Conservation (phyloP, 169 alveolate species). For the Plasmodium coatneyi region DNA sequence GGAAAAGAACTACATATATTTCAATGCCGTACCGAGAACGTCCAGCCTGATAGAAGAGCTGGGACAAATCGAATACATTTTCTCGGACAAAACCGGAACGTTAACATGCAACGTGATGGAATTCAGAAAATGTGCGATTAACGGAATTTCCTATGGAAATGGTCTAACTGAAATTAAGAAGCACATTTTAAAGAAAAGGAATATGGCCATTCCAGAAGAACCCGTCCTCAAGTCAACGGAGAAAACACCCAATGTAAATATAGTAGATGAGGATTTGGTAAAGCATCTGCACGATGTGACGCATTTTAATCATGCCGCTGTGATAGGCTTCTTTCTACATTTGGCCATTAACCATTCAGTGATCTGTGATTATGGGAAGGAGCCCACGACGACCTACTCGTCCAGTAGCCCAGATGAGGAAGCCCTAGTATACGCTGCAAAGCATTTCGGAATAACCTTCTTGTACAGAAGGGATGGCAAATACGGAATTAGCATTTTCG, state of each 20-base stretch:
- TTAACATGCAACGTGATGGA: constrained; percentile 95
- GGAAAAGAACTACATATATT: constrained; percentile 63
- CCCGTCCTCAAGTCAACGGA: constrained; percentile 61
- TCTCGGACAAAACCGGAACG: constrained; percentile 95
- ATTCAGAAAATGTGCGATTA: constrained; percentile 86
- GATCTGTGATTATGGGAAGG: constrained; percentile 74
- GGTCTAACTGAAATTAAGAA: constrained; percentile 85
- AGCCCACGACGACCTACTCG: constrained; percentile 71
- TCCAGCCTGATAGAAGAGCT: constrained; percentile 94
- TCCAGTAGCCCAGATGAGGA: constrained; percentile 86
- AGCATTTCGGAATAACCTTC: constrained; percentile 80
- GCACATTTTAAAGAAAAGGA: constrained; percentile 79
- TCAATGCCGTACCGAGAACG: constrained; percentile 92
- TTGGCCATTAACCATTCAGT: constrained; percentile 80
- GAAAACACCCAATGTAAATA: constrained; percentile 81
- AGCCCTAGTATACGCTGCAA: constrained; percentile 86
- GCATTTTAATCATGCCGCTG: constrained; percentile 80
- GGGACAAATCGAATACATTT: constrained; percentile 95
- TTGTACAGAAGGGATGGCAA: constrained; percentile 80
- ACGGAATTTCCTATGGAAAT: constrained; percentile 85
- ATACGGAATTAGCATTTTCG: constrained; percentile 81
- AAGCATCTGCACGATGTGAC: constrained; percentile 76
- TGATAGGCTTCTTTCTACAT: constrained; percentile 83
- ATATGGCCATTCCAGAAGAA: constrained; percentile 78
- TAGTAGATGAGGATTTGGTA: constrained; percentile 80